These are phyloP conservation scores for Neurospora discreta DNA, from an alignment of 495 filamentous ascomycete genomes.

Conservation along the genomic window DNA sequence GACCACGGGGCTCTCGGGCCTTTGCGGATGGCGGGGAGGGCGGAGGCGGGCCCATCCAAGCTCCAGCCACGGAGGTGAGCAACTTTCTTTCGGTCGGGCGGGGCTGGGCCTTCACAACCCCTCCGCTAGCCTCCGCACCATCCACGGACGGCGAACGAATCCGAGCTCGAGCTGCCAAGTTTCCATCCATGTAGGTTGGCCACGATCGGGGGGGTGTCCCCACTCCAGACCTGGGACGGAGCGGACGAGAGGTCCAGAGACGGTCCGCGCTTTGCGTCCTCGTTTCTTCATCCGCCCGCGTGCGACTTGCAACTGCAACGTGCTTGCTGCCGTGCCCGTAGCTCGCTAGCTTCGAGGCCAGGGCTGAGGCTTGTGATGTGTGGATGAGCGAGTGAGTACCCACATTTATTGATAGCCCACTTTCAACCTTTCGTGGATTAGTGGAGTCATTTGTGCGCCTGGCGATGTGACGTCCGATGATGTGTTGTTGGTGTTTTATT, in stretches of 20 bases:
- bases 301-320: background rate
- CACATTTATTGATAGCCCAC: background rate
- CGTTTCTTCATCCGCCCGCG: background rate
- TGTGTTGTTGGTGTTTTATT: background rate
- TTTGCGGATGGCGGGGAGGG: background rate
- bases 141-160: background rate
- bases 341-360: background rate
- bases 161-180: background rate
- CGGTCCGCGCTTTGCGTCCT: background rate
- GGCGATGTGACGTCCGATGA: background rate
- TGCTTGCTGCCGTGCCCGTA: background rate
- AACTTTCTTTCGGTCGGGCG: background rate
- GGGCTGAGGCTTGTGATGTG: background rate
- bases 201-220: background rate
- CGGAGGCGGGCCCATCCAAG: background rate
- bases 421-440: background rate
- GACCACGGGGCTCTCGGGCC: background rate
- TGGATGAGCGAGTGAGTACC: background rate
- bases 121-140: background rate
- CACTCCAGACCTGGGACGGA: background rate
- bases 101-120: background rate
- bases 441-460: background rate
- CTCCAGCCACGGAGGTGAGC: background rate
- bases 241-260: background rate
- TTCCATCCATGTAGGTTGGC: background rate